Base-by-base conservation (phyloP, 805 yeast genomes). In the Saccharomycopsis capsularis region DNA sequence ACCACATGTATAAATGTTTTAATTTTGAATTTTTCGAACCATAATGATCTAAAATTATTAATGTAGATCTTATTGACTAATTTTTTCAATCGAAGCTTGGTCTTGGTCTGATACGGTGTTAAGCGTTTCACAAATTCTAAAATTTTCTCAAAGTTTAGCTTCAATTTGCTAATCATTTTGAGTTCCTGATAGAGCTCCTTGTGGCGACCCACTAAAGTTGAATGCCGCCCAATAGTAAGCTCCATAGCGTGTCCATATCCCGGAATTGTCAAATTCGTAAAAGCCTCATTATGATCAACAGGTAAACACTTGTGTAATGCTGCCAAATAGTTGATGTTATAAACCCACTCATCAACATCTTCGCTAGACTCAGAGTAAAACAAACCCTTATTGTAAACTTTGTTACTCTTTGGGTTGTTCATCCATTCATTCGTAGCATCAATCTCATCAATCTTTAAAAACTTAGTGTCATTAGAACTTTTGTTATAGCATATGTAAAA, bases 401-500 rank as follows among this genome's bases (percentile, higher is more conserved):
- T 47, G 24, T 50, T 50, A 27, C 30, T 41, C 16, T 45, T 50
- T 22, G 53, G 47, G 35, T 50, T 50, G n/a, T 37, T 45, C 46
- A 39, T 40, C 53, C 53, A 49, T 13, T 45, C 50, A 29, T 40
- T 44, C 18, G 37, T 49, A 15, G 45, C n/a, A 21, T 49, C 49
- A 23, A 45, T 45, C 24, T 49, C 53, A 42, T 45, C 44, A 13
- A 16, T 40, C 13, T 49, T 29, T 34, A 46, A 40, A 15, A 40
- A 21, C 15, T 36, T 25, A 15, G 27, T 15, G 16, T 41, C 50
- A 24, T 30, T 34, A 11, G 42, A 42, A 11, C 13, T 13, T 16
- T 42, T 47, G 29, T 39, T 47, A 25, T 38, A 51, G 25, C 55
- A 48, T 13, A 51, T 36, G 25, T 40, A 48, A 48, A 51, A 51